These are phyloP conservation scores for Albugo candida DNA, from an alignment of 352 stramenopile genomes.

Conservation along the genomic window DNA sequence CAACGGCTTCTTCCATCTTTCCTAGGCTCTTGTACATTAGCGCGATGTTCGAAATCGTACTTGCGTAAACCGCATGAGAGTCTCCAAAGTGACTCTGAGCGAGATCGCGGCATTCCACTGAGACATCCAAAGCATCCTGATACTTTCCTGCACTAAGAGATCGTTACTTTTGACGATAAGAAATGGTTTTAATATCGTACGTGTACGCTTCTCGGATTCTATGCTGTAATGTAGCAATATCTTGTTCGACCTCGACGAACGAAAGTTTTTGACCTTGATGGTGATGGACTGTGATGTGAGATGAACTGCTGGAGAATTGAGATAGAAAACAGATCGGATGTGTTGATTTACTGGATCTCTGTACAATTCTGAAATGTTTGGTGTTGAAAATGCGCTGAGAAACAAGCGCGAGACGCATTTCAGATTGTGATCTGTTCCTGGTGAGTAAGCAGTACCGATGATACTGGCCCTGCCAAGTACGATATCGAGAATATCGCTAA, in stretches of 20 bases:
- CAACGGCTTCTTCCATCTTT: conserved; percentile 48
- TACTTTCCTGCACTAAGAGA: conserved; percentile 35
- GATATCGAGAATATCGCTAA: too few relatives aligned
- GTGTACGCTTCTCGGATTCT: conserved; percentile 70
- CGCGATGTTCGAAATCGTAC: conserved; percentile 71
- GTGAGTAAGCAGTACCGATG: too few relatives aligned
- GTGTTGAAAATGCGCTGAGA: too few relatives aligned
- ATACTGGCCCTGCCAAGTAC: too few relatives aligned
- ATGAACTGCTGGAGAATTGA: too few relatives aligned
- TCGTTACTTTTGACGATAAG: not conserved
- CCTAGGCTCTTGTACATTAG: conserved; percentile 79
- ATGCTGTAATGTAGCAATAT: conserved; percentile 63
- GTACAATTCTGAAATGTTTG: too few relatives aligned
- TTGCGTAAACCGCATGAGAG: conserved; percentile 59
- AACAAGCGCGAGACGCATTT: too few relatives aligned
- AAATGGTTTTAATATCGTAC: conserved; percentile 12
- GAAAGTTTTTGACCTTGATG: too few relatives aligned
- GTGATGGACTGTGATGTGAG: too few relatives aligned
- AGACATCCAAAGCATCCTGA: conserved; percentile 36
- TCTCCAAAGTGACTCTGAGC: conserved; percentile 60
- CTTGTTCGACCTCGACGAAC: conserved; percentile 38
- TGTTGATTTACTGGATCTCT: too few relatives aligned
- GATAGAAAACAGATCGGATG: too few relatives aligned
- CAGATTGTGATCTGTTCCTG: too few relatives aligned
- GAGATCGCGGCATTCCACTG: conserved; percentile 42